Base-by-base conservation (phyloP, 2,329 filamentous ascomycete genomes). In the Beauveria asiatica region DNA sequence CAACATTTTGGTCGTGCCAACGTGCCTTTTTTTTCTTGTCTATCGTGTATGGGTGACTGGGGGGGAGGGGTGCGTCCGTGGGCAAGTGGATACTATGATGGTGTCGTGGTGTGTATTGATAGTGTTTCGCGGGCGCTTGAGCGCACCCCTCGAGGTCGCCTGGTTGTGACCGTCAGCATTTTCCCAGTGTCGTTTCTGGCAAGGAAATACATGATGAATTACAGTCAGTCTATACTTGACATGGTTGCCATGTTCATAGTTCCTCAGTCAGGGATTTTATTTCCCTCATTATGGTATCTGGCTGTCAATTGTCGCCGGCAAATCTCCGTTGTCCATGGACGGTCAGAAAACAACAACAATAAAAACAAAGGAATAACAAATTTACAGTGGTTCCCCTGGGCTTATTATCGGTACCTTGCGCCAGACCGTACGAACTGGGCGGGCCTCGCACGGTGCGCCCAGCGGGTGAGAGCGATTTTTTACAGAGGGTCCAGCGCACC, bases 381-480 rank as follows among this genome's bases (percentile, higher is more conserved):
- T 19, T 53, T 54, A 42, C 39, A 44, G 52, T 54, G 39, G 52
- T 25, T 9, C 52, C 39, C 49, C 49, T n/a, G 17, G 16, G 45
- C 9, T 19, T 27, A 37, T 58, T 58, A 51, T 58, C 56, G 56
- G 56, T 58, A 51, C 46, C 46, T 58, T 25, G 45, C n/a, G 21
- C 46, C 37, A 23, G 37, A 44, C 46, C 3, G 56, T 51, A 58
- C 46, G 39, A 51, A 51, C 23, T 44, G 25, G 37, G 56, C 46
- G 46, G 56, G 56, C 56, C 37, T 51, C 56, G 56, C 56, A 58
- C 56, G 37, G 56, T 58, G 39, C 56, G 56, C 46, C 45, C 55
- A 39, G 46, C 46, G 33, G 48, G 37, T 17, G 45, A 44, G 39
- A 37, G 46, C 45, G 46, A 58, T 57, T 56, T 45, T 57, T 33